Base-by-base conservation (phyloP, 331 rosid species). In the Quercus lobata region DNA sequence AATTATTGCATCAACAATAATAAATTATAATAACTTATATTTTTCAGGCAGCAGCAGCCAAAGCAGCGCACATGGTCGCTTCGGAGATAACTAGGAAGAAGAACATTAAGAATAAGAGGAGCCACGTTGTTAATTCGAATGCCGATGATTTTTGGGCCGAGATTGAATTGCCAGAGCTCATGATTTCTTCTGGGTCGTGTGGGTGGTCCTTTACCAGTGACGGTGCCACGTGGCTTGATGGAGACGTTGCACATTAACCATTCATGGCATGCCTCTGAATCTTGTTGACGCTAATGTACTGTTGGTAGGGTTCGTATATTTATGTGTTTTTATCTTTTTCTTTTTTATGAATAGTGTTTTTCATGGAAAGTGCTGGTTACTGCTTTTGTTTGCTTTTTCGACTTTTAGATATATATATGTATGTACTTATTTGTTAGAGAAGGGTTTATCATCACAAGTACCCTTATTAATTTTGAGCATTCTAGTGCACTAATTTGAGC, bases 121-220 rank as follows among this genome's bases (percentile, higher is more conserved):
- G 62, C 49, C 27, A 65, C 75, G 76, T 71, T 60, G 24, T 21
- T 4, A 72, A 9, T 41, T 41, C 85, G 2, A 82, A 75, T 35
- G 78, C 29, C 0, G 93, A 90, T 63, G 95, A 92, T 78, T 90
- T 92, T 11, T 92, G 97, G 97, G 92, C 90, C 1, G 91, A 92
- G 87, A 92, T 92, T 78, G 94, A 90, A 74, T 65, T 92, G 79
- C 97, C 94, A 72, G 94, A 92, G 92, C 80, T 90, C 10, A 87
- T 79, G 84, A 81, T 73, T 35, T 82, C 30, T 27, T 27, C 78
- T 0, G 77, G 89, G 18, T 86, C 88, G 19, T 79, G 81, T n/a
- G 82, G 87, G 77, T 90, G 85, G 91, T 52, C 65, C 10, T 82
- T 73, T 21, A 57, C 87, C 37, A 71, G 75, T 41, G 14, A 41